Conservation (phyloP, 768 basidiomycete species). For the Tricholoma sp. region DNA sequence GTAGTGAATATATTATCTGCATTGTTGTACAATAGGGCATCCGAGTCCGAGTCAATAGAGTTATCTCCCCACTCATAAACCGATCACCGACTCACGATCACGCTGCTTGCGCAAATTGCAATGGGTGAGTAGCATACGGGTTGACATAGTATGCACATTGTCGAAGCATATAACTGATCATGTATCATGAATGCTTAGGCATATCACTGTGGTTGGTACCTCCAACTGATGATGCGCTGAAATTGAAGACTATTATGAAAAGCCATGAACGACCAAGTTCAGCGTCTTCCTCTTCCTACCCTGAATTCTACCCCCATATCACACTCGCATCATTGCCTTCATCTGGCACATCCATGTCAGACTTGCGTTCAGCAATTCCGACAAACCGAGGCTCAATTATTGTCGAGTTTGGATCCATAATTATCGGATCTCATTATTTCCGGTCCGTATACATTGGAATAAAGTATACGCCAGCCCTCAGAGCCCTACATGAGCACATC, state of each 20-base stretch:
- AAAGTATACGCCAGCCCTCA: constrained; percentile 38
- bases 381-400: constrained; percentile 27
- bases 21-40: background rate
- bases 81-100: too few relatives aligned
- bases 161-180: background rate
- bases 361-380: constrained; percentile 38
- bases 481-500: constrained; percentile 43
- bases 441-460: constrained; percentile 63
- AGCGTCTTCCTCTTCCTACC: constrained; percentile 38
- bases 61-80: too few relatives aligned
- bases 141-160: background rate
- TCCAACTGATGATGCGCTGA: constrained; percentile 32
- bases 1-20: too few relatives aligned
- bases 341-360: constrained; percentile 20
- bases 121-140: background rate
- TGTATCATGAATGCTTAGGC: constrained; percentile 29
- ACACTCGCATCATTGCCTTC: constrained; percentile 50
- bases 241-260: constrained; percentile 45
- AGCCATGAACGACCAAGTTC: constrained; percentile 11
- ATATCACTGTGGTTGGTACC: constrained; percentile 72
- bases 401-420: constrained; percentile 48
- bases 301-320: constrained; percentile 62
- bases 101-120: too few relatives aligned
- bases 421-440: constrained; percentile 59
- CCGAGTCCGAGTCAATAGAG: too few relatives aligned